Evolutionary conservation across 208 protist genomes (phyloP).

Genomic region (Leishmania lainsoni): DNA sequence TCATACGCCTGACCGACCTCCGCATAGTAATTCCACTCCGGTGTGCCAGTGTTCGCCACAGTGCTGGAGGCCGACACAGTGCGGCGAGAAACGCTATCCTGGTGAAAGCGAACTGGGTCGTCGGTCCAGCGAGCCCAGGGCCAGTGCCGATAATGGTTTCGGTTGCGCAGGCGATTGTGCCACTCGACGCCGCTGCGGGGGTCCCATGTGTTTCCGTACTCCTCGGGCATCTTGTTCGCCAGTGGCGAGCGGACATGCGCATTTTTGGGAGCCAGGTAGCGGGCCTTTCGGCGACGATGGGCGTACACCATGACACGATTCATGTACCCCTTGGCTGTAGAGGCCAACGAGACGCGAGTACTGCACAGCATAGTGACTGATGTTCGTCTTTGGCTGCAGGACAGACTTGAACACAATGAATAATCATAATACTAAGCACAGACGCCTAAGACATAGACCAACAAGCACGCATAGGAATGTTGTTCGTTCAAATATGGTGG

Average conservation of each 20-base stretch:
- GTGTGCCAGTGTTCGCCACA: conserved; percentile 53
- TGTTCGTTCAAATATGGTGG: not conserved
- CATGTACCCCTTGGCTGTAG: conserved; percentile 60
- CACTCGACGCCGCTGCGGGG: conserved; percentile 74
- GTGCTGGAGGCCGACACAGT: conserved; percentile 44
- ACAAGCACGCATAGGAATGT: not conserved
- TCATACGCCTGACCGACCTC: conserved; percentile 73
- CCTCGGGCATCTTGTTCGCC: conserved; percentile 71
- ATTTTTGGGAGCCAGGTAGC: conserved; percentile 59
- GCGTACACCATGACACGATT: conserved; percentile 88
- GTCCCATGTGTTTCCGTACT: conserved; percentile 83
- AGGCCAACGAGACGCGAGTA: conserved; percentile 31
- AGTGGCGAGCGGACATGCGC: conserved; percentile 58
- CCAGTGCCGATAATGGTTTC: conserved; percentile 75
- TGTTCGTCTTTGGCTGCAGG: not conserved
- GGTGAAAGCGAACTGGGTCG: conserved; percentile 72
- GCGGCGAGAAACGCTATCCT: conserved; percentile 44
- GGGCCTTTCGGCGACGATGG: conserved; percentile 61
- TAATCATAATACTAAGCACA: not conserved
- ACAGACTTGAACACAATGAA: not conserved
- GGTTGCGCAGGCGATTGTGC: conserved; percentile 70
- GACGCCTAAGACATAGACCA: not conserved
- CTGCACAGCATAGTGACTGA: conserved; percentile 27
- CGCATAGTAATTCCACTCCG: conserved; percentile 78
- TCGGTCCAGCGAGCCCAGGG: conserved; percentile 77